Evolutionary conservation across 495 filamentous ascomycete genomes (phyloP), one percentile per base, ranked within the genome.

Genomic region (Pseudotulostoma volvatum): DNA sequence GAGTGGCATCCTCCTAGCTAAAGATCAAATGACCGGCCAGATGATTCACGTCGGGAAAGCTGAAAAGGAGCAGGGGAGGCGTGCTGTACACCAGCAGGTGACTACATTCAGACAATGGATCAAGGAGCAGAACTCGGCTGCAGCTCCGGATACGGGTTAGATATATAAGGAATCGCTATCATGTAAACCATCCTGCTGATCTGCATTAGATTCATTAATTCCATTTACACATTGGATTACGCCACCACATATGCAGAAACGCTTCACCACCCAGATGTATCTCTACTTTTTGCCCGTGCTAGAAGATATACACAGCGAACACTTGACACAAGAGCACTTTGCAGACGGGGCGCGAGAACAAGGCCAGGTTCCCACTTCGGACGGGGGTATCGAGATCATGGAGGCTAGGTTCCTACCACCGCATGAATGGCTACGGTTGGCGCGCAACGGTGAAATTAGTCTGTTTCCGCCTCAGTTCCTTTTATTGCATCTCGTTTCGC

Each of bases 261-360:
- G 90, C 14, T 97, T 84, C 52, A 79, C 79, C 1, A 94, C 86
- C 5, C 85, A 93, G 52, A 94, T 97, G 86, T 97, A 96, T 52
- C 50, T 97, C 5, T 90, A 93, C 55, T 80, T 93, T 59, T 67
- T 94, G n/a, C 86, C 90, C 0, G 59, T 86, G 0, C 60, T 64
- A 3, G 46, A 65, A 1, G n/a, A n/a, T n/a, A n/a, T n/a, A n/a
- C n/a, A n/a, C n/a, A n/a, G n/a, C n/a, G n/a, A n/a, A n/a, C n/a
- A n/a, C 1, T 31, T 58, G 7, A 49, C 58, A 9, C 34, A 48
- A 9, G 52, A 54, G 19, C 46, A 57, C 11, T 56, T 56, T 4
- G 36, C 49, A 9, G 55, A 62, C 34, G 59, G 57, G 5, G 52
- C 60, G 37, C 42, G 51, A 3, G 53, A 62, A 41, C 52, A 66